A percentile compares a stretch with the other conserved stretches of the same genome.
phyloP scores from a whole-genome alignment of 2,329 filamentous ascomycete genomes.

The Endothia cerciana region DNA sequence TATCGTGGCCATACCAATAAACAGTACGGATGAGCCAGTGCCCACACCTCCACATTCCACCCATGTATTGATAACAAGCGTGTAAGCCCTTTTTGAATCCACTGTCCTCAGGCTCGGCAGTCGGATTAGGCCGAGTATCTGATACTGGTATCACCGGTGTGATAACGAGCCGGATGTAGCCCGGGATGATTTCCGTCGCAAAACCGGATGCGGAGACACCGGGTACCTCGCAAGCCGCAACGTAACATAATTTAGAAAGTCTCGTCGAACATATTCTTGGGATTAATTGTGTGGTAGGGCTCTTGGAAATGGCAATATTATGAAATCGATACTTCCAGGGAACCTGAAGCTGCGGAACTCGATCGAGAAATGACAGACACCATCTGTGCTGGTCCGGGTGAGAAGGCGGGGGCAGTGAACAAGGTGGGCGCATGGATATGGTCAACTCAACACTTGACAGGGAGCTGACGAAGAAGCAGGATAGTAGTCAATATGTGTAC shows the following conservation, averaged over 20 bases:
- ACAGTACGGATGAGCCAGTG: not conserved
- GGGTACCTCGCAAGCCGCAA: not conserved
- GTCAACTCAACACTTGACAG: not conserved
- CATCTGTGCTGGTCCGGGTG: not conserved
- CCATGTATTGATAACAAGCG: not conserved
- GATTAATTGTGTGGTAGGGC: not conserved
- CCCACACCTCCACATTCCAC: not conserved
- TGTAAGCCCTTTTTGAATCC: not conserved
- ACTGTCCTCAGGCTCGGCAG: not conserved
- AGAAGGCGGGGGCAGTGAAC: not conserved
- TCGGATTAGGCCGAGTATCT: not conserved
- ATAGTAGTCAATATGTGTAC: slow-evolving; percentile 37
- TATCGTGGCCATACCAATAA: not conserved
- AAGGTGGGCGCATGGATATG: not conserved
- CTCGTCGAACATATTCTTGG: not conserved
- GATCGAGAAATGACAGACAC: slow-evolving; percentile 12
- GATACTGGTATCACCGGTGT: slow-evolving; percentile 12
- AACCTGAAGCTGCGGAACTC: not conserved
- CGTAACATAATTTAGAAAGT: not conserved
- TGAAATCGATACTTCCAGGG: not conserved
- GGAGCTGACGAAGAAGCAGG: not conserved
- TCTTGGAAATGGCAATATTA: not conserved
- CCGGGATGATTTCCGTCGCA: not conserved
- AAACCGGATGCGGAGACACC: not conserved
- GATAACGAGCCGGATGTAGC: slow-evolving; percentile 8